Percentiles rank a stretch among this genome's conserved stretches.
phyloP scores from a whole-genome alignment of 352 stramenopile species.

The Elongisporangium senticosum region DNA sequence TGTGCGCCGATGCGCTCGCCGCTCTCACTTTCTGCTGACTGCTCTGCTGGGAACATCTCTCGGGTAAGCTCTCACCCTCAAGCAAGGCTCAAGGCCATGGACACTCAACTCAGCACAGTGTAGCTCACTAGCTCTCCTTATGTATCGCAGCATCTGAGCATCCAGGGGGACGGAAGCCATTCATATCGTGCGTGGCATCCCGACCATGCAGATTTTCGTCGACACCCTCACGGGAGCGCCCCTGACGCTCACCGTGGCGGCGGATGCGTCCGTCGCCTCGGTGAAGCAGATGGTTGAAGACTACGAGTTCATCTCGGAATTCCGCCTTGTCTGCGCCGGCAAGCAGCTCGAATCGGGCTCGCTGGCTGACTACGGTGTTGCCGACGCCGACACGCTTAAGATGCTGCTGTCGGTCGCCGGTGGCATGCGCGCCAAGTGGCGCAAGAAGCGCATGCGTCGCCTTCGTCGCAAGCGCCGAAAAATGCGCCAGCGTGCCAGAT shows the following conservation, averaged over 20 bases:
- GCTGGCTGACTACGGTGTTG: constrained; percentile 89
- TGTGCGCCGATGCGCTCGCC: not conserved
- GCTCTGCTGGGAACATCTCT: constrained; percentile 84
- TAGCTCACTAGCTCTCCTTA: constrained; percentile 7
- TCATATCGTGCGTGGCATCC: constrained; percentile 7
- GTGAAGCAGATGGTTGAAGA: constrained; percentile 94
- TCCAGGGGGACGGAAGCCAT: constrained; percentile 63
- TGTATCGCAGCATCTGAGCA: constrained; percentile 82
- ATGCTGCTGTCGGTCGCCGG: constrained; percentile 89
- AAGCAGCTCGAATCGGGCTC: constrained; percentile 75
- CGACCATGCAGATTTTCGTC: constrained; percentile 94
- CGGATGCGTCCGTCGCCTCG: constrained; percentile 88
- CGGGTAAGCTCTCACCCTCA: constrained; percentile 29
- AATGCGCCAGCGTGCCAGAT: constrained; percentile 98
- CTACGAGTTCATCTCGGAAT: constrained; percentile 91
- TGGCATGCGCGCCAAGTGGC: constrained; percentile 96
- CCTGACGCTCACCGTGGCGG: constrained; percentile 70
- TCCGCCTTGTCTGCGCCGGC: constrained; percentile 87
- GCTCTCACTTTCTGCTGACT: constrained; percentile 90
- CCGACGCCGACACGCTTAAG: constrained; percentile 90
- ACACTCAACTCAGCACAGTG: not conserved
- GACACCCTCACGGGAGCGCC: constrained; percentile 82
- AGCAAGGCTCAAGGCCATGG: not conserved
- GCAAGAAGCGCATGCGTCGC: constrained; percentile 98
- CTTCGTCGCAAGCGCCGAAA: constrained; percentile 97